These are phyloP conservation scores for Neoascochyta sp. DNA, from an alignment of 2,329 filamentous ascomycete species.

Conservation along the genomic window DNA sequence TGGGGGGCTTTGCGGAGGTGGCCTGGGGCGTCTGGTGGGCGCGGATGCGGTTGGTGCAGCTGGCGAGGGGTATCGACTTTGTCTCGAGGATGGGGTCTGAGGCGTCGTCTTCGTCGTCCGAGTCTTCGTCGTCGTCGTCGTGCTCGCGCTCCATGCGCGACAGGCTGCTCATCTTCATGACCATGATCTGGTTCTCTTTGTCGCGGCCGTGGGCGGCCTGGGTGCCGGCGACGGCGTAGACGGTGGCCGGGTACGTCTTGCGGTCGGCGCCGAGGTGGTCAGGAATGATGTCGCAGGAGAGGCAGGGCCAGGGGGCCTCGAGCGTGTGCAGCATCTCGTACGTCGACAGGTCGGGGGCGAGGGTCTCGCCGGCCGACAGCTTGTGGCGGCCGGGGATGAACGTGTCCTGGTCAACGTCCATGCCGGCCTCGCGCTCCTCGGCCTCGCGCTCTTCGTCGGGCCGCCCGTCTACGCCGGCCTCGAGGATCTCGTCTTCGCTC, in stretches of 20 bases:
- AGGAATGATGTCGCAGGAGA: conserved; percentile 88
- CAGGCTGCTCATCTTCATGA: conserved; percentile 92
- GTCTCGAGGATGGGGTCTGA: conserved; percentile 91
- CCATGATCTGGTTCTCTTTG: conserved; percentile 88
- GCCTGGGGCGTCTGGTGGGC: conserved; percentile 72
- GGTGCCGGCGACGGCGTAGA: conserved; percentile 92
- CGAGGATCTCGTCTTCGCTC: conserved; percentile 86
- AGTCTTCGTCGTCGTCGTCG: conserved; percentile 65
- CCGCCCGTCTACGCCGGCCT: conserved; percentile 88
- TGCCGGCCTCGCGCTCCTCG: conserved; percentile 77
- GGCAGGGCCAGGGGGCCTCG: conserved; percentile 91
- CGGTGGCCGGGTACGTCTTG: conserved; percentile 88
- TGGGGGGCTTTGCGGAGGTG: conserved; percentile 68
- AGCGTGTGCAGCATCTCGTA: conserved; percentile 97
- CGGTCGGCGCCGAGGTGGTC: conserved; percentile 85
- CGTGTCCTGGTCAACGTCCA: conserved; percentile 90
- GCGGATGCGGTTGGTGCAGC: conserved; percentile 92
- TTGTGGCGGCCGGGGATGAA: conserved; percentile 95
- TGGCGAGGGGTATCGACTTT: conserved; percentile 78
- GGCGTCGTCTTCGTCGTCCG: conserved; percentile 64
- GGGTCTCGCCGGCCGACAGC: conserved; percentile 82
- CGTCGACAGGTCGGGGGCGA: conserved; percentile 86
- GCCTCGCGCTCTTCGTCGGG: conserved; percentile 90
- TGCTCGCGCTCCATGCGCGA: conserved; percentile 80
- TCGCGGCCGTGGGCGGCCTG: conserved; percentile 74